Conservation (phyloP, 768 basidiomycete genomes). For the Pseudohyphozyma bogoriensis region DNA sequence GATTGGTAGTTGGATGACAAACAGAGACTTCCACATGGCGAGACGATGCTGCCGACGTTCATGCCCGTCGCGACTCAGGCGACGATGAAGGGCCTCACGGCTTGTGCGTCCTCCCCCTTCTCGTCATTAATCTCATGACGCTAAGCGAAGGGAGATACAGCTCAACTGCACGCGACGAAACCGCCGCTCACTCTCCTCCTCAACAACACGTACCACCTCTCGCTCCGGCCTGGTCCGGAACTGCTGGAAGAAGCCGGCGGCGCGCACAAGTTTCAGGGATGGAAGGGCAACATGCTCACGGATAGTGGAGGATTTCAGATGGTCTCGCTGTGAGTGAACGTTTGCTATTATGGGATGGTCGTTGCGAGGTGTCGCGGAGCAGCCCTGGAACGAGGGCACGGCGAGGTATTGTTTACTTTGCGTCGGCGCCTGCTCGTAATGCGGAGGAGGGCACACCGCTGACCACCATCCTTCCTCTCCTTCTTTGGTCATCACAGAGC, state of each 20-base stretch:
- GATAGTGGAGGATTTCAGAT: constrained; percentile 64
- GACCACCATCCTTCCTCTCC: not conserved
- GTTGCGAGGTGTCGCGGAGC: constrained; percentile 56
- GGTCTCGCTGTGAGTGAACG: constrained; percentile 56
- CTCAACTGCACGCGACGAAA: constrained; percentile 1
- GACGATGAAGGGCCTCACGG: constrained; percentile 75
- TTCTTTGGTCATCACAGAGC: constrained; percentile 12
- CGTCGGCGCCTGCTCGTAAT: too few species aligned
- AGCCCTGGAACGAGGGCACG: too few species aligned
- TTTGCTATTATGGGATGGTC: constrained; percentile 36
- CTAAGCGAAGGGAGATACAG: not conserved
- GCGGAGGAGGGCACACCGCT: too few species aligned
- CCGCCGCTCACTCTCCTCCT: constrained; percentile 58
- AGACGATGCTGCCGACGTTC: constrained; percentile 62
- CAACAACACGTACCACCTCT: constrained; percentile 84
- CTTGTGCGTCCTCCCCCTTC: constrained; percentile 51
- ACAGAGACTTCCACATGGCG: constrained; percentile 57
- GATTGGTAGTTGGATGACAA: too few species aligned
- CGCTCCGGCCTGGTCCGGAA: constrained; percentile 69
- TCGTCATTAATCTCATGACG: constrained; percentile 56
- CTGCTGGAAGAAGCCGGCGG: constrained; percentile 66
- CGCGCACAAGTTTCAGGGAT: constrained; percentile 82
- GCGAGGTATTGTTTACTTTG: too few species aligned
- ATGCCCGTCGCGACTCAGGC: constrained; percentile 92
- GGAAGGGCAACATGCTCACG: constrained; percentile 74